phyloP scores from a whole-genome alignment of 139 green algal species.

The Volvox reticuliferus region DNA sequence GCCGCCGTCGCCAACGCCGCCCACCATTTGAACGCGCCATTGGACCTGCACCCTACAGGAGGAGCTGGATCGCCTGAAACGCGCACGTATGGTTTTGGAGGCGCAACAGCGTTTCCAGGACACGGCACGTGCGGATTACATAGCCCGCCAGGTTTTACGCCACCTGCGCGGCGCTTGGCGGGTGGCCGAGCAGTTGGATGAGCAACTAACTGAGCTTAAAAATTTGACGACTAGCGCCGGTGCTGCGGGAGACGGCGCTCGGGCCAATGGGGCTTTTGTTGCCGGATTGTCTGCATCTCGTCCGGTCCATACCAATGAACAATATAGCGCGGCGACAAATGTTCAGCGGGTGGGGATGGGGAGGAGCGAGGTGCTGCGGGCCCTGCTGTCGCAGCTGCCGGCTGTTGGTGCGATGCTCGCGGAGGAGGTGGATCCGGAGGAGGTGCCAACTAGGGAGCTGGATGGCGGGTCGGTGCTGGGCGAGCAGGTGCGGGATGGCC shows the following conservation, averaged over 20 bases:
- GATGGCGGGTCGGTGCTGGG: background rate
- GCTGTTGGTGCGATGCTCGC: background rate
- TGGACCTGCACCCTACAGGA: background rate
- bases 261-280: background rate
- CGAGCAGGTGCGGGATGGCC: background rate
- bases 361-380: background rate
- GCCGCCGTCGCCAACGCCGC: no score
- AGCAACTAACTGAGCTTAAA: background rate
- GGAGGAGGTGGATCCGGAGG: background rate
- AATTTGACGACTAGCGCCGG: no score
- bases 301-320: background rate
- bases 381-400: background rate
- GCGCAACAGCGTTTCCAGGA: conserved; percentile 5
- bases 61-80: background rate
- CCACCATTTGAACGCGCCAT: no score
- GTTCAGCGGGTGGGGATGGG: background rate
- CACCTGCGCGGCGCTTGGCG: conserved; percentile 36
- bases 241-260: background rate
- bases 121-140: background rate
- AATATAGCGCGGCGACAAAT: background rate
- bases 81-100: background rate
- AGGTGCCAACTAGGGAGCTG: background rate
- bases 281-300: no score
- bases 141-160: background rate
- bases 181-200: conserved; percentile 6